Evolutionary conservation across 805 yeast species (phyloP), one percentile per base, ranked within the genome.

Genomic region (Wickerhamomyces hampshirensis): DNA sequence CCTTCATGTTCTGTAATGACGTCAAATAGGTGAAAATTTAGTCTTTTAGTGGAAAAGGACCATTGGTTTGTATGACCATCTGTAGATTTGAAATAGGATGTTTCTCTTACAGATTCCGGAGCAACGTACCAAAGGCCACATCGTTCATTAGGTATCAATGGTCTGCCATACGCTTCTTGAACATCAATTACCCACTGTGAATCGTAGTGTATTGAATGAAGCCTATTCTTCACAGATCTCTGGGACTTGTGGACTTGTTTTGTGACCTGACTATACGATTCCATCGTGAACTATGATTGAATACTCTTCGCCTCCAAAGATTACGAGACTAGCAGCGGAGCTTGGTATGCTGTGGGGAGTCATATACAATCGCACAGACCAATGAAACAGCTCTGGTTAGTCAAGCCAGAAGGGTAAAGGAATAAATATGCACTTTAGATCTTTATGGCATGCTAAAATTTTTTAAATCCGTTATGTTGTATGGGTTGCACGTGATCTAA

Each of bases 61-160:
- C 96, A 88, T 45, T 84, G 79, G 37, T 73, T 71, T 0, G 76
- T 77, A 51, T 88, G 97, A 0, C 97, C 97, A 60, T 88, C 96
- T 0, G 96, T 88, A 18, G 94, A 83, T 52, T 88, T 88, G 63
- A 88, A 88, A 51, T 88, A 87, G 13, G 80, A 73, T 0, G 80
- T 66, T 4, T 71, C 75, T 0, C 37, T 30, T 17, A 59, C 62
- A 0, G 46, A 31, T 0, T 42, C 37, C 0, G 83, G 77, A 0
- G 72, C 65, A 4, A 80, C 74, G 48, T 88, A 88, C 96, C 96
- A 88, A 11, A 75, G 52, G 0, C 96, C 96, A 58, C 96, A 87
- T 34, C 96, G 61, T 55, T 84, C 91, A 55, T 88, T 88, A 5
- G 95, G 83, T 2, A 79, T 55, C 7, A 75, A 32, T 6, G 83